Conservation (phyloP, 805 yeast genomes). For the Saturnispora bothae region DNA sequence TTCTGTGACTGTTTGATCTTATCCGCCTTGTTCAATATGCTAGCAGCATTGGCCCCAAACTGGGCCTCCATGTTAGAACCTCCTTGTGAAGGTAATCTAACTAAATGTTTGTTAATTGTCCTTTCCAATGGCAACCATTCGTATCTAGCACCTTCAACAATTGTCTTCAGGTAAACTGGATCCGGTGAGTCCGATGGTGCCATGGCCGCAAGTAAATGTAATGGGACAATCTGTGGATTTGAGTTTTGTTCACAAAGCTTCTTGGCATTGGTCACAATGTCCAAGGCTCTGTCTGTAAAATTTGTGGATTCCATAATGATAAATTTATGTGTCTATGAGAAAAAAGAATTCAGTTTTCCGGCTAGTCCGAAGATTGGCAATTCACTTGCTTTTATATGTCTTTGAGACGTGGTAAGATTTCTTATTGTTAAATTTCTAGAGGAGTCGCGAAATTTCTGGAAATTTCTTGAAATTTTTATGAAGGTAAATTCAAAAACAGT, state of each 20-base stretch:
- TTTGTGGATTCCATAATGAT: slow-evolving; percentile 52
- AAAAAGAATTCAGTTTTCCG: background rate
- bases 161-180: slow-evolving; percentile 62
- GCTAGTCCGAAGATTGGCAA: background rate
- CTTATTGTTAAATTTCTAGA: background rate
- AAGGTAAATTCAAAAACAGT: background rate
- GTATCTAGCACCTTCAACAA: slow-evolving; percentile 76
- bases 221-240: slow-evolving; percentile 76
- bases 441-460: slow-evolving; percentile 2
- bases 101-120: slow-evolving; percentile 68
- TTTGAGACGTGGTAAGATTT: background rate
- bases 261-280: slow-evolving; percentile 67
- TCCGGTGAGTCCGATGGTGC: slow-evolving; percentile 47
- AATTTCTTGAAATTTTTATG: background rate
- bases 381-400: background rate
- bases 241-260: slow-evolving; percentile 76
- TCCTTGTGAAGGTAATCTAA: slow-evolving; percentile 73
- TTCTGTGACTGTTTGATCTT: slow-evolving; percentile 80
- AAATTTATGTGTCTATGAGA: background rate
- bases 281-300: slow-evolving; percentile 89
- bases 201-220: slow-evolving; percentile 89
- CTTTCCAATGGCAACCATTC: slow-evolving; percentile 80
- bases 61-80: slow-evolving; percentile 83
- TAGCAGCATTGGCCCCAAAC: slow-evolving; percentile 68
- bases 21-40: slow-evolving; percentile 60